These are phyloP conservation scores for Odontarrhena argentea DNA, from an alignment of 345 rosid species.

Conservation along the genomic window DNA sequence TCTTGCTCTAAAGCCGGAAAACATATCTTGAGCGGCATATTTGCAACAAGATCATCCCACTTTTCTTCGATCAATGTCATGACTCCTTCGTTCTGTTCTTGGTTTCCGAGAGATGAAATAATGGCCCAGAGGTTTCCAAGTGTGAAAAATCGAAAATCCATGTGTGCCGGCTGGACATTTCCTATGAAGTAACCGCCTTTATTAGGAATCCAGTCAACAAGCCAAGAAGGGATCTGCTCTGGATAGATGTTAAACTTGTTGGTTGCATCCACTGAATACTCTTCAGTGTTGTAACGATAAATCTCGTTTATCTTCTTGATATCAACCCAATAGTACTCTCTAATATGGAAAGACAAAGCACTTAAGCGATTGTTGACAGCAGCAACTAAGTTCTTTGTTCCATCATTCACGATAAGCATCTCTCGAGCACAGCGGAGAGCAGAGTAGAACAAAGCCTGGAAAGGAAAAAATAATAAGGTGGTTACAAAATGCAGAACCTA, in stretches of 20 bases:
- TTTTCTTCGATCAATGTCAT: conserved; percentile 74
- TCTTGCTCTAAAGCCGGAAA: conserved; percentile 88
- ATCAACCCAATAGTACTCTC: conserved; percentile 96
- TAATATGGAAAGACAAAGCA: conserved; percentile 82
- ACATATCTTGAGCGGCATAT: conserved; percentile 95
- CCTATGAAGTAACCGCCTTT: conserved; percentile 94
- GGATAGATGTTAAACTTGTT: conserved; percentile 98
- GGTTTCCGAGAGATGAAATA: conserved; percentile 71
- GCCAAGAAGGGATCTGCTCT: conserved; percentile 94
- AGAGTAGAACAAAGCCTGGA: conserved; percentile 86
- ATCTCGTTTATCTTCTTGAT: conserved; percentile 85
- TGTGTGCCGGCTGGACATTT: conserved; percentile 92
- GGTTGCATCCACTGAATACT: conserved; percentile 79
- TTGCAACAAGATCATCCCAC: conserved; percentile 90
- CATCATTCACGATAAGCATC: conserved; percentile 81
- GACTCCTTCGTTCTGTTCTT: conserved; percentile 75
- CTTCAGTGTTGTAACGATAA: conserved; percentile 93
- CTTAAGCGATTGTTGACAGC: conserved; percentile 83
- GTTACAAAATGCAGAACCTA: background rate
- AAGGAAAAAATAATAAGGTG: background rate
- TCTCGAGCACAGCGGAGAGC: conserved; percentile 90
- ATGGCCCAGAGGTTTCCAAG: conserved; percentile 93
- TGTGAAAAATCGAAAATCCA: conserved; percentile 97
- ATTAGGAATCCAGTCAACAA: conserved; percentile 87
- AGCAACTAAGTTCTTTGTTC: conserved; percentile 78